phyloP scores from a whole-genome alignment of 805 yeast species.

The Jamesozyma gamospora region DNA sequence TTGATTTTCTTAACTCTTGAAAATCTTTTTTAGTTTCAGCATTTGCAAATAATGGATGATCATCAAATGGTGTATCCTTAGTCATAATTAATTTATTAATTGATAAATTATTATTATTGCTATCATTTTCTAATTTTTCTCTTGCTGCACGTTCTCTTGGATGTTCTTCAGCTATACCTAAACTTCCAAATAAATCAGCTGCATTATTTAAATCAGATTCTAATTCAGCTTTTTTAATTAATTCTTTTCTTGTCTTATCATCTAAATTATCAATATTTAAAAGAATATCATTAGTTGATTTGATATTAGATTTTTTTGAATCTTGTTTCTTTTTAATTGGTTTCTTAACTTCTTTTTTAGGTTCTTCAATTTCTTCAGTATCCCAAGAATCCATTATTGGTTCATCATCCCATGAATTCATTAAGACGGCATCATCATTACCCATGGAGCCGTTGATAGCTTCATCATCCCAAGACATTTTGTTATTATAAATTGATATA shows the following conservation, averaged over 20 bases:
- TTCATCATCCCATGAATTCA: slow-evolving; percentile 79
- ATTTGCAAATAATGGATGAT: slow-evolving; percentile 67
- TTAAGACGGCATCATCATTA: slow-evolving; percentile 36
- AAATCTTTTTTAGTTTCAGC: slow-evolving; percentile 73
- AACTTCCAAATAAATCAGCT: slow-evolving; percentile 78
- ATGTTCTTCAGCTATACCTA: slow-evolving; percentile 42
- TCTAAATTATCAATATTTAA: slow-evolving; percentile 61
- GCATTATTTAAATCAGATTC: slow-evolving; percentile 87
- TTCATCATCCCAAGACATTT: slow-evolving; percentile 65
- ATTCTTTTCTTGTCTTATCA: slow-evolving; percentile 60
- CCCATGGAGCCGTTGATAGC: slow-evolving; percentile 64
- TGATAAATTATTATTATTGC: slow-evolving; percentile 8
- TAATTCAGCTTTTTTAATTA: slow-evolving; percentile 70
- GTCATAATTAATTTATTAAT: slow-evolving; percentile 24
- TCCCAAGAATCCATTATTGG: slow-evolving; percentile 88
- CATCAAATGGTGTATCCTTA: slow-evolving; percentile 49
- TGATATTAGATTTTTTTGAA: slow-evolving; percentile 9
- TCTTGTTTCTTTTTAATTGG: slow-evolving; percentile 25
- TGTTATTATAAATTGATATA: too few relatives aligned
- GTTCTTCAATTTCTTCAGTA: slow-evolving; percentile 50
- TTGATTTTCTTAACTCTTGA: slow-evolving; percentile 64
- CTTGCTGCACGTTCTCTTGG: slow-evolving; percentile 34
- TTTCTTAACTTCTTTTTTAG: neutral
- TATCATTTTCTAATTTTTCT: slow-evolving; percentile 29
- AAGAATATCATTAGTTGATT: slow-evolving; percentile 31